These are phyloP conservation scores for Neurospora crassa DNA, from an alignment of 2,329 filamentous ascomycete species.

Conservation along the genomic window DNA sequence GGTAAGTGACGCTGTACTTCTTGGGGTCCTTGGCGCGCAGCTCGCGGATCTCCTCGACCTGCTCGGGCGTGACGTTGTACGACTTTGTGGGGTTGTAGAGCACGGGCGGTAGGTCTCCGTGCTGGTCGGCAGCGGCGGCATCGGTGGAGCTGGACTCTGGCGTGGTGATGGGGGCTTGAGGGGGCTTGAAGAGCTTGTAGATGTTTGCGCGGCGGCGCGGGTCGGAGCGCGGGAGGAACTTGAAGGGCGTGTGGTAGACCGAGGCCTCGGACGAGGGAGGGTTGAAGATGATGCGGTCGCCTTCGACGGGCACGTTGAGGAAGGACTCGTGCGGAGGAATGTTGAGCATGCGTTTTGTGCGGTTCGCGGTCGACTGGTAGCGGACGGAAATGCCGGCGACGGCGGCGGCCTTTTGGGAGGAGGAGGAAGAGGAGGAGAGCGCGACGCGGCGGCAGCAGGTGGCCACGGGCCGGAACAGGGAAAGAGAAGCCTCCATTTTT, in stretches of 20 bases:
- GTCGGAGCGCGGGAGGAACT: conserved; percentile 51
- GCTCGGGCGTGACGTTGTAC: conserved; percentile 44
- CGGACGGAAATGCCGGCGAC: conserved; percentile 20
- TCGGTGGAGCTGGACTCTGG: conserved; percentile 3
- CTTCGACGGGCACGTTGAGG: conserved; percentile 25
- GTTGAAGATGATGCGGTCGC: conserved; percentile 38
- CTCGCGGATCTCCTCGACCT: conserved; percentile 51
- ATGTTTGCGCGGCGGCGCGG: conserved; percentile 42
- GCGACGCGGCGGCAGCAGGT: conserved; percentile 13
- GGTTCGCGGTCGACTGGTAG: conserved; percentile 40
- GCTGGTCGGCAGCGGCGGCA: neutral
- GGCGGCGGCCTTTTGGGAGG: conserved; percentile 9
- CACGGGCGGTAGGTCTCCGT: conserved; percentile 10
- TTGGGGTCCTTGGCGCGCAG: conserved; percentile 44
- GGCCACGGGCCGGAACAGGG: conserved; percentile 10
- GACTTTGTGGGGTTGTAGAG: conserved; percentile 11
- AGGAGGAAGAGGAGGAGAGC: neutral
- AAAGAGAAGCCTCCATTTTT: conserved; percentile 16
- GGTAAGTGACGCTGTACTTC: conserved; percentile 42
- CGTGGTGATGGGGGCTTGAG: conserved; percentile 8
- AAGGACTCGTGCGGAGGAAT: conserved; percentile 53
- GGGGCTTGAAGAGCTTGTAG: conserved; percentile 25
- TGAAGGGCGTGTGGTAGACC: conserved; percentile 56
- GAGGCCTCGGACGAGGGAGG: conserved; percentile 36
- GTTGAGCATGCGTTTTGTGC: conserved; percentile 48